Conservation (phyloP, 1,139 yeast genomes). For the Candida glucosophila region DNA sequence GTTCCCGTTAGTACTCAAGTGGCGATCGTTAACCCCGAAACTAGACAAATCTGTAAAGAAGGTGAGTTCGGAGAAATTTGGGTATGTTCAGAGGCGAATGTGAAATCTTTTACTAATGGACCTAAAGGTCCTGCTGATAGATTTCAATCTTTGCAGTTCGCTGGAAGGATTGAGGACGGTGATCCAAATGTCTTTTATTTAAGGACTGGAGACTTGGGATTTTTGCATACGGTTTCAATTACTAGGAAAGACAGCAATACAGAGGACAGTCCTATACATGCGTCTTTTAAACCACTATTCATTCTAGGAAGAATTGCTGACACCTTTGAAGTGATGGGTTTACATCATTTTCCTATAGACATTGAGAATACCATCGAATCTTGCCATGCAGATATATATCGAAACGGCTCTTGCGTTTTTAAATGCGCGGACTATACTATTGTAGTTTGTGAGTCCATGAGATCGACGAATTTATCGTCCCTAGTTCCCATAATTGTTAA, state of each 20-base stretch:
- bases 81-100: conserved; percentile 87
- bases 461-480: conserved; percentile 51
- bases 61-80: conserved; percentile 99
- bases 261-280: conserved; percentile 11
- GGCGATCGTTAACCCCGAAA: conserved; percentile 93
- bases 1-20: conserved; percentile 92
- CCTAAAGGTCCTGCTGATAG: conserved; percentile 39
- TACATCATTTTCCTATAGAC: conserved; percentile 85
- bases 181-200: conserved; percentile 57
- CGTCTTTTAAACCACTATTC: conserved; percentile 66
- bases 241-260: conserved; percentile 21
- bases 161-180: conserved; percentile 52
- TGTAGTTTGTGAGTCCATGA: conserved; percentile 64
- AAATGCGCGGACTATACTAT: conserved; percentile 78
- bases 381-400: conserved; percentile 50
- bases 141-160: conserved; percentile 36
- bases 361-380: conserved; percentile 69
- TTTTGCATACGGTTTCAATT: conserved; percentile 62
- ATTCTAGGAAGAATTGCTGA: conserved; percentile 81
- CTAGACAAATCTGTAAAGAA: conserved; percentile 62
- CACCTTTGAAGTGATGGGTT: conserved; percentile 85
- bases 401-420: conserved; percentile 62
- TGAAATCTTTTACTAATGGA: conserved; percentile 51
- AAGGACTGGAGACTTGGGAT: conserved; percentile 93
- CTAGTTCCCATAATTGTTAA: conserved; percentile 79